Evolutionary conservation across 331 rosid genomes (phyloP).

Genomic region (Stylosanthes scabra): DNA sequence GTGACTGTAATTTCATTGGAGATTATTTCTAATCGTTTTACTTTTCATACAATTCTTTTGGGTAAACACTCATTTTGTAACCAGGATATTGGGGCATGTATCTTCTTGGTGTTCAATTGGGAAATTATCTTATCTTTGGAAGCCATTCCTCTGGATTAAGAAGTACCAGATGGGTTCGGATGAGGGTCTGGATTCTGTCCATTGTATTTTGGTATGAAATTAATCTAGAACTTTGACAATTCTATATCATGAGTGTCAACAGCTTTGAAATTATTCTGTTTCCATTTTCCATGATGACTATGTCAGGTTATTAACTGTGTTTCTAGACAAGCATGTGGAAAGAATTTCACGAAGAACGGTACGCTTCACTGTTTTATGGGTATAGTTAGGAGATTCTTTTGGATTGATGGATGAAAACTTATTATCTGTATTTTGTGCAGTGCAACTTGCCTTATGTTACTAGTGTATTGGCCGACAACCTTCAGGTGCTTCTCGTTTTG

Average conservation of each 20-base stretch:
- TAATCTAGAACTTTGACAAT: constrained; percentile 29
- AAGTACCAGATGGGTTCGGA: constrained; percentile 66
- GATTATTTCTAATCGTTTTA: neutral
- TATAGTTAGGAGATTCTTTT: constrained; percentile 22
- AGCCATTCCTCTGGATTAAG: constrained; percentile 47
- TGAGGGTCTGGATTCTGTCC: constrained; percentile 55
- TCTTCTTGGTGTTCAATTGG: constrained; percentile 85
- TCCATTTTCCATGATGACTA: constrained; percentile 18
- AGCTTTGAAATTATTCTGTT: constrained; percentile 19
- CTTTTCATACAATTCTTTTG: neutral
- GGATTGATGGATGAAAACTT: constrained; percentile 42
- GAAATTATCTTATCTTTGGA: constrained; percentile 71
- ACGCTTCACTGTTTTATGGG: constrained; percentile 25
- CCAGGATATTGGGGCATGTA: constrained; percentile 95
- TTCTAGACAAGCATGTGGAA: constrained; percentile 75
- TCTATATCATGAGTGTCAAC: constrained; percentile 14
- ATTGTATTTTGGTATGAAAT: constrained; percentile 53
- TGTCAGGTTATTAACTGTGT: constrained; percentile 71
- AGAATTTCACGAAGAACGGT: constrained; percentile 87
- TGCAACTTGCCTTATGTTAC: constrained; percentile 92
- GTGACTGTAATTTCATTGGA: constrained; percentile 4
- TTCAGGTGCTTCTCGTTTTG: constrained; percentile 66
- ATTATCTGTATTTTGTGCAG: constrained; percentile 57
- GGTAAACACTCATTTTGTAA: constrained; percentile 22
- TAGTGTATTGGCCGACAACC: constrained; percentile 76